phyloP scores from a whole-genome alignment of 257 asterid species.

The Solanum virginianum region DNA sequence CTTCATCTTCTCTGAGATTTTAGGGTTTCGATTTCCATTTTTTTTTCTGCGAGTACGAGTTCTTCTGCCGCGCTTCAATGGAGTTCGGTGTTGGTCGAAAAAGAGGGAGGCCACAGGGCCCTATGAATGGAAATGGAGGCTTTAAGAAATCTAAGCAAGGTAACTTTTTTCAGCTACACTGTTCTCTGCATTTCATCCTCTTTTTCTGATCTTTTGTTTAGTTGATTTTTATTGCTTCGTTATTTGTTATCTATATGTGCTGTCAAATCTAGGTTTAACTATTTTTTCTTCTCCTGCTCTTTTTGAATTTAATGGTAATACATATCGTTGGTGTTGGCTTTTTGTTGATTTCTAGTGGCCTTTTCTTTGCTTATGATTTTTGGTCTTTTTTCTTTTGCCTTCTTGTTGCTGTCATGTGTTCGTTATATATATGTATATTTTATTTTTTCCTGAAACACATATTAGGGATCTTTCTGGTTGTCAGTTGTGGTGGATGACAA shows the following conservation, averaged over 20 bases:
- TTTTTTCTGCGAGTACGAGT: neutral
- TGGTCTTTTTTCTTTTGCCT: neutral
- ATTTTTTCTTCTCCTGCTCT: neutral
- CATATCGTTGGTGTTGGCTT: neutral
- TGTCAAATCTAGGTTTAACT: slow-evolving; percentile 4
- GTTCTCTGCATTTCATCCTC: neutral
- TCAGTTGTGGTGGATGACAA: neutral
- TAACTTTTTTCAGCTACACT: neutral
- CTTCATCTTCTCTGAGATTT: neutral
- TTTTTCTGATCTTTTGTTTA: neutral
- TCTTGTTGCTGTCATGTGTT: neutral
- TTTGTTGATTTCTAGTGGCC: neutral
- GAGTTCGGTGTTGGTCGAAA: slow-evolving; percentile 48
- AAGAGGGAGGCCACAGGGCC: slow-evolving; percentile 39
- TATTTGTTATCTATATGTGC: neutral
- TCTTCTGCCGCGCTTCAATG: slow-evolving; percentile 11
- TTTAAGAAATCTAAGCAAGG: slow-evolving; percentile 57
- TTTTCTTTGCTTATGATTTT: neutral
- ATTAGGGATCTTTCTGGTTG: neutral
- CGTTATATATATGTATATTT: neutral
- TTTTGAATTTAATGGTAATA: neutral
- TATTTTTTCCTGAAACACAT: neutral
- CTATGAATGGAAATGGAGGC: slow-evolving; percentile 48
- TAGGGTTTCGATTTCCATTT: neutral
- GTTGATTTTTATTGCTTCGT: neutral